Evolutionary conservation across 1,284 basidiomycete genomes (phyloP).

Genomic region (Leccinum pachyderme): DNA sequence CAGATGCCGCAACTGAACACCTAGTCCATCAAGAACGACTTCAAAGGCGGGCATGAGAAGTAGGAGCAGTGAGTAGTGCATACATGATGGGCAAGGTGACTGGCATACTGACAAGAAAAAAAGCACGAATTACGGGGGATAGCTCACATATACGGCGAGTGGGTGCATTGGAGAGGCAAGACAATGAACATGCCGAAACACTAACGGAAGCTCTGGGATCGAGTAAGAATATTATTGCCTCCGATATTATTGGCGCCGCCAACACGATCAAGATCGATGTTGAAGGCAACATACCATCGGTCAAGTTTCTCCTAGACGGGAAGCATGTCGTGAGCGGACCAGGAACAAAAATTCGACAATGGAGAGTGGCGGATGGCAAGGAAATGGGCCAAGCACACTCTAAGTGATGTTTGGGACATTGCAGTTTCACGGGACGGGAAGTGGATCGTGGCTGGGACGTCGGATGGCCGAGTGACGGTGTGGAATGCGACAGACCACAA

Average conservation of each 20-base stretch:
- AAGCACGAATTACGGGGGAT: too few relatives aligned
- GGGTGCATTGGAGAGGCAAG: too few relatives aligned
- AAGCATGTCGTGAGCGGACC: neutral
- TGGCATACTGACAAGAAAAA: too few relatives aligned
- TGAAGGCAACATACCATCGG: neutral
- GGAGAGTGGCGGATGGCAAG: neutral
- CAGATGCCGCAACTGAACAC: too few relatives aligned
- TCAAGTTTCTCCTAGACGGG: neutral
- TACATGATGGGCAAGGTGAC: too few relatives aligned
- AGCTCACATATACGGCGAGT: too few relatives aligned
- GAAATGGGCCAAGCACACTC: neutral
- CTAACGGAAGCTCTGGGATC: too few relatives aligned
- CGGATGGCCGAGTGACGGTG: neutral
- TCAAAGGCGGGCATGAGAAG: too few relatives aligned
- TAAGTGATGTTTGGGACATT: neutral
- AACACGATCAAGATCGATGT: neutral
- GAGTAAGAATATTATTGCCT: neutral
- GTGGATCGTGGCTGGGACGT: neutral
- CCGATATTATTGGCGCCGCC: too few relatives aligned
- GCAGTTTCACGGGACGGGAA: neutral
- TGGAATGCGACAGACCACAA: neutral
- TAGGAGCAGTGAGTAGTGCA: too few relatives aligned
- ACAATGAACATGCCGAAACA: too few relatives aligned
- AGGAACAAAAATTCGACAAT: neutral
- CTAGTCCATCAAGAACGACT: too few relatives aligned